phyloP scores from a whole-genome alignment of 2,329 filamentous ascomycete genomes.

The Xylariaceae sp. region DNA sequence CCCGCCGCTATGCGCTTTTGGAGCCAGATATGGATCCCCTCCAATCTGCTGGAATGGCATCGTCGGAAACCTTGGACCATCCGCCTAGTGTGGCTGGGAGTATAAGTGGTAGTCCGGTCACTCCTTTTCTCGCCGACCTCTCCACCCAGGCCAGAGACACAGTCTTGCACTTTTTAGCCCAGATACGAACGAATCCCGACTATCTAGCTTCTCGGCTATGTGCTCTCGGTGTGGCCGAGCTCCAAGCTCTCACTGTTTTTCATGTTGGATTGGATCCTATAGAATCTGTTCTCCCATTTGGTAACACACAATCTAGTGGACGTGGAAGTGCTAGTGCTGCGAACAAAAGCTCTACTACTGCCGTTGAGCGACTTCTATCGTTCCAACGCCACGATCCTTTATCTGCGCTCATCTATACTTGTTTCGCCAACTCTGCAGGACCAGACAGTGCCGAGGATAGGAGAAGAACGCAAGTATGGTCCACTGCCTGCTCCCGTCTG shows the following conservation, averaged over 20 bases:
- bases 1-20: constrained; percentile 72
- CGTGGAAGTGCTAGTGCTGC: constrained; percentile 55
- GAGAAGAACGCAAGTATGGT: constrained; percentile 84
- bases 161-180: constrained; percentile 79
- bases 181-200: constrained; percentile 84
- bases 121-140: constrained; percentile 74
- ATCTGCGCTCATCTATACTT: constrained; percentile 83
- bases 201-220: constrained; percentile 86
- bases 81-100: constrained; percentile 51
- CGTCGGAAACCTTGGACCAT: constrained; percentile 59
- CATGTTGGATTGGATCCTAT: constrained; percentile 80
- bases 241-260: constrained; percentile 78
- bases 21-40: constrained; percentile 74
- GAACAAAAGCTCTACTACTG: constrained; percentile 58
- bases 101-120: constrained; percentile 45
- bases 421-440: constrained; percentile 85
- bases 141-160: constrained; percentile 76
- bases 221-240: constrained; percentile 75
- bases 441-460: constrained; percentile 82
- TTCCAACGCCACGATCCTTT: constrained; percentile 90
- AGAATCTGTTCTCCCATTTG: constrained; percentile 76
- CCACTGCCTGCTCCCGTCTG: constrained; percentile 82
- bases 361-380: constrained; percentile 83
- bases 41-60: constrained; percentile 57
- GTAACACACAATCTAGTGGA: constrained; percentile 44